Conservation (phyloP, 2,329 filamentous ascomycete species). For the Aspergillus phoenicis region DNA sequence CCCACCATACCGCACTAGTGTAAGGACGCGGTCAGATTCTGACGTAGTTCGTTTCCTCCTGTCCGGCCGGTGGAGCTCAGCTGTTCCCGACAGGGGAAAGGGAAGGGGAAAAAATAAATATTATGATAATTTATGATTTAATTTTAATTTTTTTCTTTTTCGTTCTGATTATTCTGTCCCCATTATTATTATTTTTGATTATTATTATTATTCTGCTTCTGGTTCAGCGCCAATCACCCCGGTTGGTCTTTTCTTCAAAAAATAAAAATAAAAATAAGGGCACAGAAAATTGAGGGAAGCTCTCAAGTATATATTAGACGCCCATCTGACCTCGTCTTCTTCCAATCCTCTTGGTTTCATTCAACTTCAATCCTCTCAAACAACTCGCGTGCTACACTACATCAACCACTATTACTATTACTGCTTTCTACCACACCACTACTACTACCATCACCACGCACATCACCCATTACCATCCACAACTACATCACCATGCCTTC, state of each 20-base stretch:
- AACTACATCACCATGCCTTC: constrained; percentile 37
- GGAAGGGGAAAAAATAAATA: no score
- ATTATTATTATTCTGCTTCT: constrained; percentile 9
- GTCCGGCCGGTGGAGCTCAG: constrained; percentile 23
- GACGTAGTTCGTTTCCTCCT: constrained; percentile 25
- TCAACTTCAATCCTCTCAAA: neutral
- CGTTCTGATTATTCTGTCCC: constrained; percentile 1
- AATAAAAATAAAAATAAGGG: constrained; percentile 16
- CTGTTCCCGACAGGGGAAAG: constrained; percentile 22
- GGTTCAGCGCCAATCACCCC: constrained; percentile 14
- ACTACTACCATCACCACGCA: constrained; percentile 17
- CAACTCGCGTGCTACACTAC: neutral
- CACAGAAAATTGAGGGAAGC: constrained; percentile 11
- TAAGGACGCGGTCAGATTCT: constrained; percentile 17
- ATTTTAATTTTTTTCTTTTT: constrained; percentile 10
- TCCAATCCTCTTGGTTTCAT: constrained; percentile 7
- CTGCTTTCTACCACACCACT: neutral
- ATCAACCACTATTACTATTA: constrained; percentile 7
- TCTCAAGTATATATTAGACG: constrained; percentile 24
- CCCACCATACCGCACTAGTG: constrained; percentile 20
- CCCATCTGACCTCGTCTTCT: constrained; percentile 19
- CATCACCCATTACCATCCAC: constrained; percentile 3
- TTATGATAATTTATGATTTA: constrained; percentile 14
- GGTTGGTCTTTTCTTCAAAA: constrained; percentile 11
- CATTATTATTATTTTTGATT: constrained; percentile 6